A percentile compares a stretch with the other conserved stretches of the same genome.
Evolutionary conservation across 768 basidiomycete genomes (phyloP).

Genomic region (Podaxis mareebaensis): DNA sequence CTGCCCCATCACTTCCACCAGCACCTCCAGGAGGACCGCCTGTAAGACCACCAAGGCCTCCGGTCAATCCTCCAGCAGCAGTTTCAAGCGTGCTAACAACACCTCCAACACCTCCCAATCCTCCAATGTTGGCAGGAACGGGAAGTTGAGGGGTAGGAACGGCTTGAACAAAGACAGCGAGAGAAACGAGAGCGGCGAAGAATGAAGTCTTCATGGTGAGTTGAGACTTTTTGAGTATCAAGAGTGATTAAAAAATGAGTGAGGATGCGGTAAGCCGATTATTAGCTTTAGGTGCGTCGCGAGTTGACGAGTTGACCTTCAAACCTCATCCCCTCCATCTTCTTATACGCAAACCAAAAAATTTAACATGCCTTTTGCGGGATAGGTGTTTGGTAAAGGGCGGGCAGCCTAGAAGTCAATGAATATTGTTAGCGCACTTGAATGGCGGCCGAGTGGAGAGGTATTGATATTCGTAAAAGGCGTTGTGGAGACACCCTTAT

Average conservation of each 20-base stretch:
- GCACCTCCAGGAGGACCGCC: not conserved
- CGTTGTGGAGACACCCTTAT: not conserved
- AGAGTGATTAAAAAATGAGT: not conserved
- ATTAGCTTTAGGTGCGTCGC: not conserved
- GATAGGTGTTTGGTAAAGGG: not conserved
- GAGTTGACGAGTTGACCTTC: not conserved
- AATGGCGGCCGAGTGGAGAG: no score
- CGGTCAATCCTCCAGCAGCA: not conserved
- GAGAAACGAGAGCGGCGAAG: not conserved
- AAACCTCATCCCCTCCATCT: not conserved
- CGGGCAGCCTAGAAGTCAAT: not conserved
- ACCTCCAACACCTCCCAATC: not conserved
- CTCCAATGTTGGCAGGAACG: not conserved
- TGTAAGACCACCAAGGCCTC: not conserved
- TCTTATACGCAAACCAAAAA: not conserved
- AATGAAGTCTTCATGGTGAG: constrained; percentile 2
- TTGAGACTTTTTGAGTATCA: not conserved
- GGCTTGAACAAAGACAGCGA: not conserved
- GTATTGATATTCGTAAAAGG: no score
- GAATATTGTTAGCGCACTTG: not conserved
- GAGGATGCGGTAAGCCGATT: not conserved
- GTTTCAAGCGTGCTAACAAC: not conserved
- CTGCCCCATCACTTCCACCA: not conserved
- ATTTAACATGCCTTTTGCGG: not conserved
- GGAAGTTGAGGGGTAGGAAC: not conserved